Conservation (phyloP, 2,329 filamentous ascomycete species). For the Microdochium paspali region DNA sequence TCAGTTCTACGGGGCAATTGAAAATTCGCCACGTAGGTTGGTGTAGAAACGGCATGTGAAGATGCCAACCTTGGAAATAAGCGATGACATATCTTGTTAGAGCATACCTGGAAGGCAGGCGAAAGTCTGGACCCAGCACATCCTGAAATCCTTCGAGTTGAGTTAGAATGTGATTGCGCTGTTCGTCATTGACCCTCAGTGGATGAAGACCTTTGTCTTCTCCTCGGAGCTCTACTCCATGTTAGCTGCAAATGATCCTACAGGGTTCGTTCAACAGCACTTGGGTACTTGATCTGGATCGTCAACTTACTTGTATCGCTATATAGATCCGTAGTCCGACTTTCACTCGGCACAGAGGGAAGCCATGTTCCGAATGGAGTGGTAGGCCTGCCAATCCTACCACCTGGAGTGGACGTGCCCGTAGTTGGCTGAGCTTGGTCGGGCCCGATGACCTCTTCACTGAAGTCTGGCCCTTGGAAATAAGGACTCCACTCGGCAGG, state of each 20-base stretch:
- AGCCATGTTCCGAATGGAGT: slow-evolving; percentile 27
- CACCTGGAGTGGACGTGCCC: slow-evolving; percentile 5
- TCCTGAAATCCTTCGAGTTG: slow-evolving; percentile 17
- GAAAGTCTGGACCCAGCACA: slow-evolving; percentile 18
- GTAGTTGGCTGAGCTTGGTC: slow-evolving; percentile 7
- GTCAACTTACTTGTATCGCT: slow-evolving; percentile 10
- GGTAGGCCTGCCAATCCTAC: slow-evolving; percentile 13
- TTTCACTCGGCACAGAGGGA: slow-evolving; percentile 22
- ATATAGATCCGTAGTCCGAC: slow-evolving; percentile 13
- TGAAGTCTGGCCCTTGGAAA: slow-evolving; percentile 16
- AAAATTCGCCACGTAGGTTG: slow-evolving; percentile 20
- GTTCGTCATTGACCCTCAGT: slow-evolving; percentile 20
- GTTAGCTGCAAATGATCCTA: background rate
- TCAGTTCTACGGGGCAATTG: slow-evolving; percentile 20
- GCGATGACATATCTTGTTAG: slow-evolving; percentile 24
- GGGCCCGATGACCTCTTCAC: slow-evolving; percentile 12
- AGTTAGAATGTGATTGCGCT: slow-evolving; percentile 14
- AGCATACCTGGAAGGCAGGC: slow-evolving; percentile 24
- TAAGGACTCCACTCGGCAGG: slow-evolving; percentile 28
- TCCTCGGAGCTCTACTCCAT: slow-evolving; percentile 3
- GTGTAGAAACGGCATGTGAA: slow-evolving; percentile 28
- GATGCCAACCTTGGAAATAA: slow-evolving; percentile 26
- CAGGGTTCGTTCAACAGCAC: background rate
- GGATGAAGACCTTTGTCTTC: slow-evolving; percentile 3
- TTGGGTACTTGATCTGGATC: background rate